These are phyloP conservation scores for Verticillium longisporum DNA, from an alignment of 2,329 filamentous ascomycete genomes.

Conservation along the genomic window DNA sequence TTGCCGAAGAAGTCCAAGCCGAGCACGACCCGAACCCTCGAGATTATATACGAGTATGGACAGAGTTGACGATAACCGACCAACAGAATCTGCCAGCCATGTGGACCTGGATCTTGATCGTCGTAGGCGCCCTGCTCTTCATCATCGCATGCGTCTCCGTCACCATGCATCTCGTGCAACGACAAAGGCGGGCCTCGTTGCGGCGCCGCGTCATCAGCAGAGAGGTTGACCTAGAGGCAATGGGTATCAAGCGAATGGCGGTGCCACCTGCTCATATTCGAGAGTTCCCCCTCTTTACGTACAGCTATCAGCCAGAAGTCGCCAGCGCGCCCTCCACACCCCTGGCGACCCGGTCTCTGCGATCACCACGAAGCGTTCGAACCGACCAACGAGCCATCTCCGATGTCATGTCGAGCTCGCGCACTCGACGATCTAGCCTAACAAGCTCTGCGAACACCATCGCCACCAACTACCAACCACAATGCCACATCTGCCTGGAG, in stretches of 20 bases:
- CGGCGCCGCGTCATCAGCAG: slow-evolving; percentile 66
- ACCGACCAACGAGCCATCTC: slow-evolving; percentile 9
- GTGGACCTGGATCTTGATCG: slow-evolving; percentile 72
- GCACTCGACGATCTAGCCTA: slow-evolving; percentile 30
- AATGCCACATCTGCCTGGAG: slow-evolving; percentile 85
- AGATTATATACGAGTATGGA: slow-evolving; percentile 57
- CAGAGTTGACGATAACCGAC: slow-evolving; percentile 41
- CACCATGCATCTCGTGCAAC: slow-evolving; percentile 72
- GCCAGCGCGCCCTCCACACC: slow-evolving; percentile 28
- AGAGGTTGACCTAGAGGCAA: slow-evolving; percentile 77
- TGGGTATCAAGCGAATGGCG: slow-evolving; percentile 76
- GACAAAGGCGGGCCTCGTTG: slow-evolving; percentile 59
- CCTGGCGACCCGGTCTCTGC: slow-evolving; percentile 21
- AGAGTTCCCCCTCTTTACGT: slow-evolving; percentile 72
- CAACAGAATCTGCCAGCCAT: slow-evolving; percentile 56
- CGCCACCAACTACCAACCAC: slow-evolving; percentile 63
- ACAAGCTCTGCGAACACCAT: slow-evolving; percentile 25
- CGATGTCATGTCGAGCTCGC: slow-evolving; percentile 9
- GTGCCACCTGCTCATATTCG: slow-evolving; percentile 68
- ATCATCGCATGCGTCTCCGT: slow-evolving; percentile 63
- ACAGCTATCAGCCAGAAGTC: slow-evolving; percentile 49
- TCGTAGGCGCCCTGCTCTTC: slow-evolving; percentile 63
- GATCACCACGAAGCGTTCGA: slow-evolving; percentile 14
- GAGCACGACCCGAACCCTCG: slow-evolving; percentile 47
- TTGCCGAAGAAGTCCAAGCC: slow-evolving; percentile 47